A percentile compares a stretch with the other conserved stretches of the same genome.
These are phyloP conservation scores for Fomes fomentarius DNA, from an alignment of 1,284 basidiomycete genomes.

Conservation along the genomic window DNA sequence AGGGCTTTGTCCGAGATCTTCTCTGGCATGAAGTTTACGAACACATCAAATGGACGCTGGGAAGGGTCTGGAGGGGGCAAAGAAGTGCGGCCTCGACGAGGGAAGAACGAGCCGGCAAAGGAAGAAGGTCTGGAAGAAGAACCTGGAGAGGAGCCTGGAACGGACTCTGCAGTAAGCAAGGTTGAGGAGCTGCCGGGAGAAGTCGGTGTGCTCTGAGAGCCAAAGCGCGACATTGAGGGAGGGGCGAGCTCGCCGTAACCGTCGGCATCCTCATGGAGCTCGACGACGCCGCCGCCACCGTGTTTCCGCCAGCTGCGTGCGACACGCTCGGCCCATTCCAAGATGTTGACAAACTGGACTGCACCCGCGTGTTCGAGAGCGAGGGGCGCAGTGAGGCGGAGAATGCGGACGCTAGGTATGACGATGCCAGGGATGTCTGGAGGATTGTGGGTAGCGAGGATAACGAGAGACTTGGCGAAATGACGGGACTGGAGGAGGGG, in stretches of 20 bases:
- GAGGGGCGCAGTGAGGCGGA: slow-evolving; percentile 47
- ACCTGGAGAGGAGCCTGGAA: neutral
- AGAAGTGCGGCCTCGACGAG: slow-evolving; percentile 4
- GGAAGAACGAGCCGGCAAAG: slow-evolving; percentile 15
- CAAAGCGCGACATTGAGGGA: slow-evolving; percentile 26
- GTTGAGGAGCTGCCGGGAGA: slow-evolving; percentile 29
- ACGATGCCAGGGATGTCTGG: slow-evolving; percentile 38
- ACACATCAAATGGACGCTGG: slow-evolving; percentile 43
- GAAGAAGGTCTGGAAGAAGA: slow-evolving; percentile 16
- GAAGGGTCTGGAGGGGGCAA: slow-evolving; percentile 35
- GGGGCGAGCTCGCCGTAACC: slow-evolving; percentile 28
- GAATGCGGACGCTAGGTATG: slow-evolving; percentile 45
- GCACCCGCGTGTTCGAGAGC: slow-evolving; percentile 50
- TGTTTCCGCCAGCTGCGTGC: slow-evolving; percentile 48
- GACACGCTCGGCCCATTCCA: slow-evolving; percentile 57
- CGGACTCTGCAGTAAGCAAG: slow-evolving; percentile 15
- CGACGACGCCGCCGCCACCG: slow-evolving; percentile 36
- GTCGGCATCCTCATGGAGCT: slow-evolving; percentile 36
- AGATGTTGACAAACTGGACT: slow-evolving; percentile 49
- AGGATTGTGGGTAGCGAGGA: slow-evolving; percentile 53
- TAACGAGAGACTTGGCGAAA: slow-evolving; percentile 48
- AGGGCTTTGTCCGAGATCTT: slow-evolving; percentile 38
- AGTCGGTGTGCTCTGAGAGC: slow-evolving; percentile 29
- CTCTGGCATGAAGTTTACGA: slow-evolving; percentile 44
- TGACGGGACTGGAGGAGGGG: slow-evolving; percentile 48